A percentile compares a stretch with the other conserved stretches of the same genome.
phyloP scores from a whole-genome alignment of 2,329 filamentous ascomycete genomes.

The Cryoendolithus antarcticus region DNA sequence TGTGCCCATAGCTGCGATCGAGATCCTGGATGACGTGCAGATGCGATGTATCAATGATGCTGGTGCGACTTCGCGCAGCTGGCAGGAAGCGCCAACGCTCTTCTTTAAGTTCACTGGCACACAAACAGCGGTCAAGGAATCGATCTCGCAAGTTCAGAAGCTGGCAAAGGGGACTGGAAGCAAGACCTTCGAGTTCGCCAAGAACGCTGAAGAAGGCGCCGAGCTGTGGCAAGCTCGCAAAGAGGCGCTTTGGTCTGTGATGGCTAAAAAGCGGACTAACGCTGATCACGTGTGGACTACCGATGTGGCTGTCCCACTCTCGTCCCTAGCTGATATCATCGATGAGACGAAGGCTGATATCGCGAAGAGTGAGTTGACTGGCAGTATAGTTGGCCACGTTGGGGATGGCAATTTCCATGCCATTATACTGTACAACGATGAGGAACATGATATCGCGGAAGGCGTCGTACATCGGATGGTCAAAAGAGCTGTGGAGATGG shows the following conservation, averaged over 20 bases:
- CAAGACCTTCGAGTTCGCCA: constrained; percentile 58
- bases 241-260: constrained; percentile 59
- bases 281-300: constrained; percentile 64
- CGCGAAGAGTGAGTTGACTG: constrained; percentile 47
- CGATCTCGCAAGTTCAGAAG: constrained; percentile 54
- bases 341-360: constrained; percentile 63
- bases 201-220: constrained; percentile 48
- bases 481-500: constrained; percentile 64
- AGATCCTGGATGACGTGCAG: constrained; percentile 84
- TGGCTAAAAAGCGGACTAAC: constrained; percentile 48
- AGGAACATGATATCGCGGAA: constrained; percentile 54
- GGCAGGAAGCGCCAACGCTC: constrained; percentile 58
- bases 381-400: constrained; percentile 58
- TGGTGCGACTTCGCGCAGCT: constrained; percentile 49
- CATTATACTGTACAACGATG: constrained; percentile 53
- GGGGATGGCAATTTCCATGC: constrained; percentile 68
- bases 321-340: constrained; percentile 57
- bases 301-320: constrained; percentile 67
- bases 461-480: constrained; percentile 70
- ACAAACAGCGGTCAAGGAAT: constrained; percentile 59
- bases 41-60: constrained; percentile 63
- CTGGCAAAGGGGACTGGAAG: constrained; percentile 47
- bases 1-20: constrained; percentile 75
- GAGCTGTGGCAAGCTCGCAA: constrained; percentile 67
- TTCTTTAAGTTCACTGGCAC: constrained; percentile 69